A percentile compares a stretch with the other conserved stretches of the same genome.
Conservation (phyloP, 2,329 filamentous ascomycete species). For the Eurotiales sp. region DNA sequence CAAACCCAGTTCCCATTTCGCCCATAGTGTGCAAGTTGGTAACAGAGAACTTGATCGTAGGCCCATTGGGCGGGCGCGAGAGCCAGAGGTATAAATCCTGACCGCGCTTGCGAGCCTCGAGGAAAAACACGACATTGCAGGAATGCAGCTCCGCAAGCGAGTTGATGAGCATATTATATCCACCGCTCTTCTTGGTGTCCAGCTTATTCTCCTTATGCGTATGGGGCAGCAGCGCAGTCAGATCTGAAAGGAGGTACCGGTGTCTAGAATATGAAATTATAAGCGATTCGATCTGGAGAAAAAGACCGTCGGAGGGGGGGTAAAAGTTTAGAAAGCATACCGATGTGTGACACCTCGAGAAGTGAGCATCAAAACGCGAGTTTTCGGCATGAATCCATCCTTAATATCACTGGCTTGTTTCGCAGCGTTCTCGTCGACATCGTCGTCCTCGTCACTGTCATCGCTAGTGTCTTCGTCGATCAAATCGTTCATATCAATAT, state of each 20-base stretch:
- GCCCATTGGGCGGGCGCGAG: conserved; percentile 82
- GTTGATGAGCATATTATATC: conserved; percentile 70
- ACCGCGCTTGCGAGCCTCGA: conserved; percentile 82
- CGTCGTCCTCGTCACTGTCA: conserved; percentile 26
- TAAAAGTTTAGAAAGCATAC: too few relatives aligned
- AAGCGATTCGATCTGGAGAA: neutral
- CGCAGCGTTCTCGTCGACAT: conserved; percentile 15
- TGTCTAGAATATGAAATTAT: conserved; percentile 56
- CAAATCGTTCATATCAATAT: conserved; percentile 37
- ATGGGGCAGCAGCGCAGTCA: conserved; percentile 85
- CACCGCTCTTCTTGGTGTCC: conserved; percentile 72
- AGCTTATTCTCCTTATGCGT: conserved; percentile 93
- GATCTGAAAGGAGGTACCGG: conserved; percentile 85
- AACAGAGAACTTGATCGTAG: conserved; percentile 57
- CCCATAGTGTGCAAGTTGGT: conserved; percentile 85
- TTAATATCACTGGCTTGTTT: conserved; percentile 29
- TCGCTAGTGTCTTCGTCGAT: conserved; percentile 35
- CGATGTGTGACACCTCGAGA: conserved; percentile 88
- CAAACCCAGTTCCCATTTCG: conserved; percentile 66
- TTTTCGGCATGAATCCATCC: conserved; percentile 40
- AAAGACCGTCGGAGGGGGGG: too few relatives aligned
- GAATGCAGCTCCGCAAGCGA: conserved; percentile 76
- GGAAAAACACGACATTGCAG: conserved; percentile 92
- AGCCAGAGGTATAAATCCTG: conserved; percentile 71
- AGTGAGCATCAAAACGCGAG: conserved; percentile 79